phyloP scores from a whole-genome alignment of 306 rosid species.

The Vicia villosa region DNA sequence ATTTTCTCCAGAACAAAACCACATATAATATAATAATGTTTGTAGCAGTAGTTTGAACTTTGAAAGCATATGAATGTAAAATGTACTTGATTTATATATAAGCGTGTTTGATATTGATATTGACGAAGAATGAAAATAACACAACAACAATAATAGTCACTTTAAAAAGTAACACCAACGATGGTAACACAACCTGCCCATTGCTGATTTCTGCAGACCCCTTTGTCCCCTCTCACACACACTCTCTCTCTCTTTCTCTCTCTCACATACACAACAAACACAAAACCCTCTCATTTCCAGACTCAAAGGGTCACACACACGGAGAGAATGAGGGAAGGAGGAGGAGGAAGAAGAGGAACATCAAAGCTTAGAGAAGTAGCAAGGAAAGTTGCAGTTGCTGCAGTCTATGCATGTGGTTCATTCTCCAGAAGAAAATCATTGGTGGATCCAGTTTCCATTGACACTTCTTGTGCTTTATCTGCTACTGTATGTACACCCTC shows the following conservation, averaged over 20 bases:
- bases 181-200: slow-evolving; percentile 32
- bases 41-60: slow-evolving; percentile 30
- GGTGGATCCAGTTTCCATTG: slow-evolving; percentile 55
- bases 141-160: slow-evolving; percentile 34
- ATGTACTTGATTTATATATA: slow-evolving; percentile 34
- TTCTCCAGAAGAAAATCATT: slow-evolving; percentile 63
- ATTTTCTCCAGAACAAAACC: not conserved
- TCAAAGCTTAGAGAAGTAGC: slow-evolving; percentile 72
- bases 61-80: slow-evolving; percentile 25
- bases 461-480: slow-evolving; percentile 44
- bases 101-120: slow-evolving; percentile 14
- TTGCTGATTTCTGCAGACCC: slow-evolving; percentile 49
- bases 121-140: slow-evolving; percentile 31
- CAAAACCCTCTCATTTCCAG: slow-evolving; percentile 1
- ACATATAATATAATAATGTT: slow-evolving; percentile 37
- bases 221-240: slow-evolving; percentile 42
- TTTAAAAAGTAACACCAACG: slow-evolving; percentile 37
- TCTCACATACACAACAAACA: slow-evolving; percentile 26
- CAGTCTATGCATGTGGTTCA: slow-evolving; percentile 82
- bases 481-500: slow-evolving; percentile 32
- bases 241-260: slow-evolving; percentile 15
- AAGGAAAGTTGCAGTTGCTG: slow-evolving; percentile 67
- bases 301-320: slow-evolving; percentile 16
- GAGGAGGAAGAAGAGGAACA: slow-evolving; percentile 54
- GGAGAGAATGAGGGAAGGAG: slow-evolving; percentile 56